Evolutionary conservation across 345 rosid genomes (phyloP), one percentile per base, ranked within the genome.

Genomic region (Salix viminalis): DNA sequence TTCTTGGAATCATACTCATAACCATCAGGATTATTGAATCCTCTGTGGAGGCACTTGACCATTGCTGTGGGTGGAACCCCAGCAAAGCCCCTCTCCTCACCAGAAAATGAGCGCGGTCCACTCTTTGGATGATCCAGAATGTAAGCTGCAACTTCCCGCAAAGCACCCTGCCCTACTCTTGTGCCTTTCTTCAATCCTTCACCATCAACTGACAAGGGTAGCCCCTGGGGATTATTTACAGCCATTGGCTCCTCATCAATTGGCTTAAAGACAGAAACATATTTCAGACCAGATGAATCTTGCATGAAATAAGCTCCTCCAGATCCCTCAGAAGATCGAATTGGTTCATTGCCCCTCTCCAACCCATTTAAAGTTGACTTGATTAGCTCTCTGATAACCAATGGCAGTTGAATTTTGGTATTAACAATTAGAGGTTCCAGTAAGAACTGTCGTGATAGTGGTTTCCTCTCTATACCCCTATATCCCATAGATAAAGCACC

Each of bases 181-280:
- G 97, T 94, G 65, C 97, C 98, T 88, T 85, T 94, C 89, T 94
- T 92, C 83, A 92, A 75, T 76, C 97, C 98, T 85, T 92, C 92
- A 11, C 98, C 97, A 42, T 88, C 87, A 16, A 82, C 60, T 24
- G 97, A 92, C 78, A 89, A 28, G 19, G 91, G 83, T 41, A 85
- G 82, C 34, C 90, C 96, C 13, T 58, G 87, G 6, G 97, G 98
- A 71, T 94, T 94, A 80, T 90, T 94, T 74, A 88, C 84, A 67
- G 98, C 94, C 92, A 89, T 83, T 69, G 98, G 98, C 77, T 94
- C 98, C 84, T 94, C 98, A 76, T 94, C 97, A 52, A 83, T 81
- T 69, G 98, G 98, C 79, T 94, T 94, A 71, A 94, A 92, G 76
- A 94, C 92, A 8, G 98, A 89, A 54, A 87, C 79, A 74, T 84